A percentile compares a stretch with the other conserved stretches of the same genome.
Evolutionary conservation across 495 filamentous ascomycete species (phyloP).

Genomic region (Amniculicola lignicola): DNA sequence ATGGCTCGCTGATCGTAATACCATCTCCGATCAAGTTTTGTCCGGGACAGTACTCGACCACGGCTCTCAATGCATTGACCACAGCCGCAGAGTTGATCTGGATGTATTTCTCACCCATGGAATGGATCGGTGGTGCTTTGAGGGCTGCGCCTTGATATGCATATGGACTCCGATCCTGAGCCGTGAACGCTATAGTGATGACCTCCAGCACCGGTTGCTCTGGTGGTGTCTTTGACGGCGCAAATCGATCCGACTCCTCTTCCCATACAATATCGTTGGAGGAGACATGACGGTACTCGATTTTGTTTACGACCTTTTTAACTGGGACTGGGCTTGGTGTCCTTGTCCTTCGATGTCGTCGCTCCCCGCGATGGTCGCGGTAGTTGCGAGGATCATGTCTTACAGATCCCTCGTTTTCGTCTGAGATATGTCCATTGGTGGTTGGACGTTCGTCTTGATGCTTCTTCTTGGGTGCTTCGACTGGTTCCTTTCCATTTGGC

Average conservation of each 20-base stretch:
- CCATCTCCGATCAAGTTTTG: constrained; percentile 24
- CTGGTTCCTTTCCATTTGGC: too few relatives aligned
- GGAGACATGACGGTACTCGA: constrained; percentile 29
- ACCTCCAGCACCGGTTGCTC: constrained; percentile 27
- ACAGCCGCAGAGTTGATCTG: constrained; percentile 28
- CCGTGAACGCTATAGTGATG: constrained; percentile 19
- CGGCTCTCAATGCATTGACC: constrained; percentile 28
- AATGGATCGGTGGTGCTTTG: constrained; percentile 27
- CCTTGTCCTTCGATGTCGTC: not conserved
- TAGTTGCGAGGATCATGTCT: not conserved
- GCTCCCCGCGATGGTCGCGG: not conserved
- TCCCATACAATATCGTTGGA: constrained; percentile 24
- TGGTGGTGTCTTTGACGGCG: constrained; percentile 13
- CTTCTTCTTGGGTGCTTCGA: too few relatives aligned
- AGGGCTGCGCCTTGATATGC: constrained; percentile 3
- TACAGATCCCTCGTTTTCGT: not conserved
- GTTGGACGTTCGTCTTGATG: too few relatives aligned
- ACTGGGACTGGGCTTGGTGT: constrained; percentile 4
- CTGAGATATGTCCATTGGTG: too few relatives aligned
- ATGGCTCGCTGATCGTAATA: constrained; percentile 26
- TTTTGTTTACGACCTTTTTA: constrained; percentile 24
- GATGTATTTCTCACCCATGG: constrained; percentile 29
- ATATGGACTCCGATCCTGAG: constrained; percentile 17
- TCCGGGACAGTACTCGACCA: constrained; percentile 31
- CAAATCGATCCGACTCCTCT: constrained; percentile 24